phyloP scores from a whole-genome alignment of 2,329 filamentous ascomycete species.

The Domatiomyces globalis region DNA sequence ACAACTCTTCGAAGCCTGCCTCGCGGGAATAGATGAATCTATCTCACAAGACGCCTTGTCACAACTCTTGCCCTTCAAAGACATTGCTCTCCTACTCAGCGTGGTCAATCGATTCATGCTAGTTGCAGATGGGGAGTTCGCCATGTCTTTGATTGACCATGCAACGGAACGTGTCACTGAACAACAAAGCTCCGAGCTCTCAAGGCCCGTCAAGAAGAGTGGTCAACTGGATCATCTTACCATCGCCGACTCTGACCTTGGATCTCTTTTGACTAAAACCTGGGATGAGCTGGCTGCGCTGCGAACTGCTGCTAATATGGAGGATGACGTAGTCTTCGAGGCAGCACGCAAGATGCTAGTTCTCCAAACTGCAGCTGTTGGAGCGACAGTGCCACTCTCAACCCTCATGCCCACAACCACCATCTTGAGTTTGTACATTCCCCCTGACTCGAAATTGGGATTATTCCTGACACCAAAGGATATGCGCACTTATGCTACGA shows the following conservation, averaged over 20 bases:
- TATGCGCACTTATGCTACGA: slow-evolving; percentile 63
- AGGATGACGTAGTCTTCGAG: slow-evolving; percentile 59
- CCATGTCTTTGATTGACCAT: slow-evolving; percentile 69
- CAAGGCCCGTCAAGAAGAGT: slow-evolving; percentile 11
- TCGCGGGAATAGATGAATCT: slow-evolving; percentile 63
- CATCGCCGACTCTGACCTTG: slow-evolving; percentile 77
- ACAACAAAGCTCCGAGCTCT: slow-evolving; percentile 43
- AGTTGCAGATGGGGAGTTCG: slow-evolving; percentile 79
- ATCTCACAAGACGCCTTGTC: slow-evolving; percentile 75
- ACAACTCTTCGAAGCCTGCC: slow-evolving; percentile 53
- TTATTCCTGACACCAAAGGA: slow-evolving; percentile 70
- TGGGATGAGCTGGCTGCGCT: slow-evolving; percentile 69
- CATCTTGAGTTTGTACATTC: slow-evolving; percentile 54
- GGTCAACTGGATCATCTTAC: slow-evolving; percentile 43
- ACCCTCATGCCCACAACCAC: slow-evolving; percentile 61
- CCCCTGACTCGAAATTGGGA: slow-evolving; percentile 66
- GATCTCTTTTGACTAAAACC: slow-evolving; percentile 58
- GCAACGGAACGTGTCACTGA: slow-evolving; percentile 67
- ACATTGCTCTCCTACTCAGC: slow-evolving; percentile 61
- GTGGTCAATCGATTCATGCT: slow-evolving; percentile 78
- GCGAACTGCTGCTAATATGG: slow-evolving; percentile 60
- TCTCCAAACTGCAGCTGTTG: slow-evolving; percentile 45
- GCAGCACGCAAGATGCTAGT: slow-evolving; percentile 64
- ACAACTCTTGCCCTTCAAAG: slow-evolving; percentile 61
- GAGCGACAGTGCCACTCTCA: slow-evolving; percentile 7